Conservation (phyloP, 1,139 yeast genomes). For the Yamadazyma diddensiae region DNA sequence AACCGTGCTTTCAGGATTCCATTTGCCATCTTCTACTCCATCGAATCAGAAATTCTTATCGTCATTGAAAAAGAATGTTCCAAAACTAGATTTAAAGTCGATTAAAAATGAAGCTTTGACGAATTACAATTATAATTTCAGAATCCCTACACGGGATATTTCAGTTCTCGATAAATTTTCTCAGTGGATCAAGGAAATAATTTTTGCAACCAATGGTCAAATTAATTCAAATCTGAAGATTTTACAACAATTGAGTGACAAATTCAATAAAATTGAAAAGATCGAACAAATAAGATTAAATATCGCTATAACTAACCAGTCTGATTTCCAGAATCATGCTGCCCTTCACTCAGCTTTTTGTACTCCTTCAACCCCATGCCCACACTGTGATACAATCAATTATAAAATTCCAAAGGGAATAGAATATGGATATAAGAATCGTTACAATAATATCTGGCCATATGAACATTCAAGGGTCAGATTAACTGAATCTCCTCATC, state of each 20-base stretch:
- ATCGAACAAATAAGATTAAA: constrained; percentile 49
- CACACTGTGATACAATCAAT: constrained; percentile 38
- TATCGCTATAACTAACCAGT: constrained; percentile 20
- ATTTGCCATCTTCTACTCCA: constrained; percentile 35
- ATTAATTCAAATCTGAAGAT: constrained; percentile 21
- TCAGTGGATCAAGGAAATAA: constrained; percentile 40
- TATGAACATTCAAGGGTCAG: constrained; percentile 46
- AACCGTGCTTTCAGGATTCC: constrained; percentile 28
- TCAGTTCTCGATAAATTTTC: constrained; percentile 30
- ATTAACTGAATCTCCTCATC: constrained; percentile 18
- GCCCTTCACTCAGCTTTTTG: constrained; percentile 31
- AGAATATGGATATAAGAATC: constrained; percentile 43
- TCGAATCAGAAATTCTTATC: constrained; percentile 30
- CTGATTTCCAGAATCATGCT: constrained; percentile 9
- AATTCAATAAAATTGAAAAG: constrained; percentile 48
- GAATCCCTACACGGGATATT: constrained; percentile 25
- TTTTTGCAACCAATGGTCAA: constrained; percentile 5
- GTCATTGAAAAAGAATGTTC: constrained; percentile 28
- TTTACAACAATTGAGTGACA: constrained; percentile 30
- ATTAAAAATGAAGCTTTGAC: constrained; percentile 19
- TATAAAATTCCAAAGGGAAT: constrained; percentile 55
- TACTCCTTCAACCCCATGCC: constrained; percentile 44
- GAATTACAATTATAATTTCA: constrained; percentile 35
- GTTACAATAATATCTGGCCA: constrained; percentile 47
- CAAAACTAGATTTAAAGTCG: constrained; percentile 17